Base-by-base conservation (phyloP, 2,329 filamentous ascomycete genomes). In the Exserohilum turcica region DNA sequence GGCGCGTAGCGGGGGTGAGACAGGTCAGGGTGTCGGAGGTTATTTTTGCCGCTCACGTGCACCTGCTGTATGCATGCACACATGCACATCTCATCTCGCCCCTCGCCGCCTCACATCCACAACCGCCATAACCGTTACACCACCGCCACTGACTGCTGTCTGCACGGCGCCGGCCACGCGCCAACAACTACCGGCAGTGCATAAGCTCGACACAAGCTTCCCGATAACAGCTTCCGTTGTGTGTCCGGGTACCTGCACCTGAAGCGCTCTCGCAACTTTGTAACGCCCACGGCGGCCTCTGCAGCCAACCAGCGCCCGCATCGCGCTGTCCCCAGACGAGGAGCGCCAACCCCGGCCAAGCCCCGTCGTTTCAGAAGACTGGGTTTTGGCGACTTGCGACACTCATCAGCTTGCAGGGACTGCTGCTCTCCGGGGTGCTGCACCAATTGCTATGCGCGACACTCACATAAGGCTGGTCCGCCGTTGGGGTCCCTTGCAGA, bases 191-290 rank as follows among this genome's bases (percentile, higher is more conserved):
- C 21, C 21, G 21, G 21, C 21, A 13, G n/a, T 10, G 39, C 33
- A 40, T 37, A 29, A 18, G 48, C 57, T 43, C 59, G 47, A 53
- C 38, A 60, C 52, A 33, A 29, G 38, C 18, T 29, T 49, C 33
- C 46, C 51, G 51, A 52, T 33, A 55, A 56, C 37, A 46, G 32
- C 38, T 55, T 35, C 42, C 50, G 57, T 65, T 47, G 55, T 43
- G 62, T 54, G 35, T 39, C 39, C 40, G 40, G 38, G 51, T 54
- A 54, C 51, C 46, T 54, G 51, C 42, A 52, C 46, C 47, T 66
- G 62, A 65, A 60, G 64, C 64, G 62, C 55, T 54, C 59, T 51
- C 58, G 58, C 49, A 52, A 61, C 57, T 48, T 24, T 57, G 56
- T 57, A 55, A 56, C 57, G 50, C 50, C 18, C 44, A 35, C 39